Percentiles rank a stretch among this genome's conserved stretches.
phyloP scores from a whole-genome alignment of 495 filamentous ascomycete genomes.

The Massariosphaeria phaeospora region DNA sequence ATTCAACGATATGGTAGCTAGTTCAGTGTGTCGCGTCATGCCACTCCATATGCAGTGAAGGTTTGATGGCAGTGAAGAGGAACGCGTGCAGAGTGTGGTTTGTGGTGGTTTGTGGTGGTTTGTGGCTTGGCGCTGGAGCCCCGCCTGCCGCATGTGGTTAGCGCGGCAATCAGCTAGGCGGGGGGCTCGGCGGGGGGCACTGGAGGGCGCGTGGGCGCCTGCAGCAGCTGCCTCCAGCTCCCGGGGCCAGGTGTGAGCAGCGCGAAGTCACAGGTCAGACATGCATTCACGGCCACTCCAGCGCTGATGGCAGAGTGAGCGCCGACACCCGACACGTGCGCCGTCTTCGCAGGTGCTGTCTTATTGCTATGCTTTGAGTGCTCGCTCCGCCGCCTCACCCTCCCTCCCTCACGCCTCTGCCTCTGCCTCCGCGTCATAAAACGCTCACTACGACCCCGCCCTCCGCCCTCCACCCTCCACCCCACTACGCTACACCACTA shows the following conservation, averaged over 20 bases:
- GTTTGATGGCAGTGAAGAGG: no score
- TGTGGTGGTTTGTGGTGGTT: no score
- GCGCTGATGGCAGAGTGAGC: not conserved
- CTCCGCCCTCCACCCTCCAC: not conserved
- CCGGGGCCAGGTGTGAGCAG: no score
- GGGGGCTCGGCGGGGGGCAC: no score
- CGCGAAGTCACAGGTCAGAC: slow-evolving; percentile 14
- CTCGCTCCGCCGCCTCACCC: not conserved
- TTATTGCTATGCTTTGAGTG: not conserved
- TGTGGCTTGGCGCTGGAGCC: no score
- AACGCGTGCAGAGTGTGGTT: no score
- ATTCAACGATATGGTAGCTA: no score
- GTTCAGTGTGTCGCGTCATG: no score
- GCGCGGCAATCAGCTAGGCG: no score
- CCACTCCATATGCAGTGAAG: no score
- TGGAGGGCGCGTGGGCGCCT: no score
- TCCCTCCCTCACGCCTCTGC: not conserved
- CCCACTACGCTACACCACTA: no score
- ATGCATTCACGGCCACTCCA: slow-evolving; percentile 7
- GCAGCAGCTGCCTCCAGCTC: not conserved
- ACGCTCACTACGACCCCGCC: not conserved
- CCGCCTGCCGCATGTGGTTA: not conserved
- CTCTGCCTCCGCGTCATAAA: not conserved
- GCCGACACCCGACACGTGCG: slow-evolving; percentile 20
- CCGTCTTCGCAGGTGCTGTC: not conserved